These are phyloP conservation scores for Stemphylium lycopersici DNA, from an alignment of 2,329 filamentous ascomycete genomes.

Conservation along the genomic window DNA sequence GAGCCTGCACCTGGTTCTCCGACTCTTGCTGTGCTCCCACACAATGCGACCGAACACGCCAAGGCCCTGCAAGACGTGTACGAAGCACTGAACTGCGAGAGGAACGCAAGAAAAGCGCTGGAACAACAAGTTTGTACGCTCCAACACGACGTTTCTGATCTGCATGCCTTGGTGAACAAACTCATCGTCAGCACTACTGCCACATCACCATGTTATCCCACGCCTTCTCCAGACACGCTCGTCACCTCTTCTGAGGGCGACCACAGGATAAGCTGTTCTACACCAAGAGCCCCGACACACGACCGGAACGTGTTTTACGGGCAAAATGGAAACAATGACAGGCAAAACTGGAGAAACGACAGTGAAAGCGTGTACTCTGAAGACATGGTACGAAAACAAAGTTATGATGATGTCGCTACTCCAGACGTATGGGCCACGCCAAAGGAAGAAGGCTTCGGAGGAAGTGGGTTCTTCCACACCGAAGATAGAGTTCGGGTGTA, in stretches of 20 bases:
- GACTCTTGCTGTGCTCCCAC: slow-evolving; percentile 4
- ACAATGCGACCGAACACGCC: background rate
- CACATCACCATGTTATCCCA: slow-evolving; percentile 38
- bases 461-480: slow-evolving; percentile 31
- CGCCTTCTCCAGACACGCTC: slow-evolving; percentile 40
- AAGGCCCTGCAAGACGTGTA: slow-evolving; percentile 31
- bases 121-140: slow-evolving; percentile 41
- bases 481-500: slow-evolving; percentile 3
- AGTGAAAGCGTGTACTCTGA: slow-evolving; percentile 18
- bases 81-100: slow-evolving; percentile 37
- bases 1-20: slow-evolving; percentile 19
- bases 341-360: slow-evolving; percentile 2
- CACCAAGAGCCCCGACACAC: slow-evolving; percentile 30
- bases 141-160: slow-evolving; percentile 38
- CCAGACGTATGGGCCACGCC: slow-evolving; percentile 47
- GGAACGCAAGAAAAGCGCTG: slow-evolving; percentile 42
- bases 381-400: slow-evolving; percentile 14
- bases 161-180: slow-evolving; percentile 40
- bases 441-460: slow-evolving; percentile 42
- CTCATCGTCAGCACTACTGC: slow-evolving; percentile 26
- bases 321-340: background rate
- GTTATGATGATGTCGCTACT: slow-evolving; percentile 33
- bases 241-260: slow-evolving; percentile 27
- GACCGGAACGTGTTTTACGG: background rate
- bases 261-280: slow-evolving; percentile 28